A percentile compares a stretch with the other conserved stretches of the same genome.
Conservation (phyloP, 192 early-diverging fungal genomes). For the Coemansia sp. region DNA sequence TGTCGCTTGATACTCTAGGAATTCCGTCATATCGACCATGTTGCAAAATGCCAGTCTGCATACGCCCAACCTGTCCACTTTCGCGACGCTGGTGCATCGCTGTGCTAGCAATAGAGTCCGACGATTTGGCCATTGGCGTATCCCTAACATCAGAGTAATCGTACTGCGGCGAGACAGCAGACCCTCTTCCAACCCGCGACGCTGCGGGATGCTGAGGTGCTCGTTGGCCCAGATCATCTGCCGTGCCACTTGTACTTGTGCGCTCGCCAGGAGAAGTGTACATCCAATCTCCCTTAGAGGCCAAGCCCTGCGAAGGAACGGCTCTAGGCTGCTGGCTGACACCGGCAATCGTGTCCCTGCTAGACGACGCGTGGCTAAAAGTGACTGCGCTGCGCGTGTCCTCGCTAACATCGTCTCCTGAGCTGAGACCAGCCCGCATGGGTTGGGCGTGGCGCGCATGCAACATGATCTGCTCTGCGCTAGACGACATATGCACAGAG, state of each 20-base stretch:
- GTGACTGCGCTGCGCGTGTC: not conserved
- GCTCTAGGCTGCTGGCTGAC: constrained; percentile 7
- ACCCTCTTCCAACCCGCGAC: constrained; percentile 15
- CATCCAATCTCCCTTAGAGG: constrained; percentile 19
- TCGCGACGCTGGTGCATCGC: constrained; percentile 16
- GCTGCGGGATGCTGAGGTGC: constrained; percentile 13
- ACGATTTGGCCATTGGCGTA: constrained; percentile 12
- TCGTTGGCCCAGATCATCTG: not conserved
- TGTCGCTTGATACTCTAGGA: not conserved
- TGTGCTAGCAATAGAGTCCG: constrained; percentile 7
- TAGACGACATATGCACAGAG: constrained; percentile 14
- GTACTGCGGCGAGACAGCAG: constrained; percentile 16
- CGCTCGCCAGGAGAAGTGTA: constrained; percentile 35
- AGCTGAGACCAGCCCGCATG: constrained; percentile 13
- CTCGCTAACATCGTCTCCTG: constrained; percentile 14
- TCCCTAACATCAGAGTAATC: constrained; percentile 1
- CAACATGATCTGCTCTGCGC: not conserved
- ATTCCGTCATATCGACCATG: not conserved
- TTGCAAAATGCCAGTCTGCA: not conserved
- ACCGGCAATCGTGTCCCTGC: not conserved
- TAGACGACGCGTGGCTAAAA: not conserved
- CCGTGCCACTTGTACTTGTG: not conserved
- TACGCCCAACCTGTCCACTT: constrained; percentile 6
- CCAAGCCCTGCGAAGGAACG: not conserved
- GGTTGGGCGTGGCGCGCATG: constrained; percentile 4